Evolutionary conservation across 2,329 filamentous ascomycete species (phyloP).

Genomic region (Berkeleyomyces rouxiae): DNA sequence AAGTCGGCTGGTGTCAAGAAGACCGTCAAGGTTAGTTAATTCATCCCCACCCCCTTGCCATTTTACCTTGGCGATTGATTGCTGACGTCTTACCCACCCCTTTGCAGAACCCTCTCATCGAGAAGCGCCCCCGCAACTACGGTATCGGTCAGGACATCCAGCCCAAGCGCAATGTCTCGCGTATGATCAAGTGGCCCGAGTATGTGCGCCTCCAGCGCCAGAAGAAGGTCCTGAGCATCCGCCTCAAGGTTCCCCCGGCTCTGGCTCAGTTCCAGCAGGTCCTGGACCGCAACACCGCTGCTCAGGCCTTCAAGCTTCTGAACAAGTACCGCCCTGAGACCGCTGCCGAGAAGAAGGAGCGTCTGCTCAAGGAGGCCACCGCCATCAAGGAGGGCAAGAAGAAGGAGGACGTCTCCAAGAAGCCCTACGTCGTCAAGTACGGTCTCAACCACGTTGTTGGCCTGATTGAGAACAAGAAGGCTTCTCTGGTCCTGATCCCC

Average conservation of each 20-base stretch:
- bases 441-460: slow-evolving; percentile 99
- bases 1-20: slow-evolving; percentile 88
- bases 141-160: slow-evolving; percentile 99
- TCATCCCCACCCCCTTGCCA: background rate
- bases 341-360: slow-evolving; percentile 99
- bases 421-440: slow-evolving; percentile 99
- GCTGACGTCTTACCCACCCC: slow-evolving; percentile 16
- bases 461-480: slow-evolving; percentile 99
- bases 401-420: slow-evolving; percentile 99
- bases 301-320: slow-evolving; percentile 96
- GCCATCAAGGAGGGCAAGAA: slow-evolving; percentile 98
- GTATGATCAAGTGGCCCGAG: slow-evolving; percentile 99
- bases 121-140: slow-evolving; percentile 95
- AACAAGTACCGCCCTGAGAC: slow-evolving; percentile 99
- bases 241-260: slow-evolving; percentile 93
- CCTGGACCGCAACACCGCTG: slow-evolving; percentile 89
- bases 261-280: slow-evolving; percentile 97
- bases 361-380: slow-evolving; percentile 92
- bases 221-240: slow-evolving; percentile 91
- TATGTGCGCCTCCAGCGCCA: slow-evolving; percentile 95
- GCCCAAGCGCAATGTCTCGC: slow-evolving; percentile 83
- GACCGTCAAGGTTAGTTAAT: slow-evolving; percentile 70
- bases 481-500: slow-evolving; percentile 89
- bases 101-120: slow-evolving; percentile 86
- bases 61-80: background rate